Evolutionary conservation across 1,139 yeast genomes (phyloP), one percentile per base, ranked within the genome.

Genomic region (Nakaseomyces sp.): DNA sequence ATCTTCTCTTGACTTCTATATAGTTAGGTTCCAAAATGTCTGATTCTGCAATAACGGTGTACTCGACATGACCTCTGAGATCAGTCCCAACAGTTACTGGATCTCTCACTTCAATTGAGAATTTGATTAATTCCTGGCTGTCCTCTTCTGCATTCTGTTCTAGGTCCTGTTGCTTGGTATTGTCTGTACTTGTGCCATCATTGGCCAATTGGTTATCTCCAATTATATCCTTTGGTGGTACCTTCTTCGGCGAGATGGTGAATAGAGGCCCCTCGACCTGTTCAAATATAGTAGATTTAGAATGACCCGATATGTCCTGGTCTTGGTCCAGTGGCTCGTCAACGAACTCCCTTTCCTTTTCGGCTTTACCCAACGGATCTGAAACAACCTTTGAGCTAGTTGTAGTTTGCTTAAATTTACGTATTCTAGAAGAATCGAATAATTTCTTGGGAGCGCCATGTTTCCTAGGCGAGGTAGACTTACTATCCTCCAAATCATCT

Each of bases 1-100:
- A 87, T 50, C 96, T 73, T 57, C 96, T 71, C 4, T 84, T 72
- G 0, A 86, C 95, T 5, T 71, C 64, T 7, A 70, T 63, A 36
- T 71, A 70, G 2, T 65, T 63, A 7, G 59, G 53, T 16, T 66
- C 55, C 44, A 69, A 56, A 2, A 56, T 25, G 16, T 63, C 64
- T 1, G 72, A 74, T 56, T 62, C 69, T 49, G 94, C 78, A 41
- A 73, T 74, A 22, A 91, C 86, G 2, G 86, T 76, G 64, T 91
- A 91, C 7, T 85, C 95, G 2, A 91, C 84, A 62, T 91, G 96
- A 0, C 95, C 86, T 33, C 81, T 77, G 0, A 97, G 80, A 42
- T 89, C 67, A 52, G 91, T 98, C 3, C 96, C 96, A 3, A 91
- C 89, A 62, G 86, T 88, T 58, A 80, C 75, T 1, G 97, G 97